Base-by-base conservation (phyloP, 257 asterid species). In the Orobanche coerulescens region DNA sequence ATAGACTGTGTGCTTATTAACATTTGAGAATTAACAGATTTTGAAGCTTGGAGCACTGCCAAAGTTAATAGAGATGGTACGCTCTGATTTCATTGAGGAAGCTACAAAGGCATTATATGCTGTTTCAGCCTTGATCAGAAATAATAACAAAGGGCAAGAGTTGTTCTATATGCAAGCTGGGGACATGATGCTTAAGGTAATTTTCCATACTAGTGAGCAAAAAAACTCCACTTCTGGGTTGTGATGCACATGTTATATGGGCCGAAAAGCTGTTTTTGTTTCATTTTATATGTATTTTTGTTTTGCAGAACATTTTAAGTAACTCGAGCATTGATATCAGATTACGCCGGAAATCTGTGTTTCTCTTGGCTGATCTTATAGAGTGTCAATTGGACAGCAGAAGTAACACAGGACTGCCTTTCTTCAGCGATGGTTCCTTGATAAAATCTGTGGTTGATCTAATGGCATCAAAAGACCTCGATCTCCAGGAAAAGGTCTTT, bases 401-500 rank as follows among this genome's bases (percentile, higher is more conserved):
- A 52, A 56, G 62, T 52, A 62, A 66, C 3, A 64, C 46, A 18
- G 82, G 64, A 30, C 67, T 66, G 25, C 79, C 84, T 40, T 66
- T 77, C 75, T 81, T 84, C 77, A 73, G 81, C 75, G 81, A 72
- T 62, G 88, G 43, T 15, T 55, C 65, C 31, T 71, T 86, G 69
- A 68, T 87, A 67, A 84, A 80, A 76, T 77, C 95, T 16, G 73
- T 90, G 63, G 90, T 84, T 61, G 84, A 82, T 73, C 73, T 80
- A 57, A 66, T 81, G 69, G 74, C 72, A 19, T 70, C 88, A 44
- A 20, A 50, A 8, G 95, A 90, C 76, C 79, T 87, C 55, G 97
- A 90, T 84, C 93, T 90, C 62, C 90, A 74, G 77, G 97, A 90
- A 74, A 90, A 90, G 97, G 97, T 90, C 56, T 33, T 19, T 67